Conservation (phyloP, 1,284 basidiomycete genomes). For the Ganoderma sinense region DNA sequence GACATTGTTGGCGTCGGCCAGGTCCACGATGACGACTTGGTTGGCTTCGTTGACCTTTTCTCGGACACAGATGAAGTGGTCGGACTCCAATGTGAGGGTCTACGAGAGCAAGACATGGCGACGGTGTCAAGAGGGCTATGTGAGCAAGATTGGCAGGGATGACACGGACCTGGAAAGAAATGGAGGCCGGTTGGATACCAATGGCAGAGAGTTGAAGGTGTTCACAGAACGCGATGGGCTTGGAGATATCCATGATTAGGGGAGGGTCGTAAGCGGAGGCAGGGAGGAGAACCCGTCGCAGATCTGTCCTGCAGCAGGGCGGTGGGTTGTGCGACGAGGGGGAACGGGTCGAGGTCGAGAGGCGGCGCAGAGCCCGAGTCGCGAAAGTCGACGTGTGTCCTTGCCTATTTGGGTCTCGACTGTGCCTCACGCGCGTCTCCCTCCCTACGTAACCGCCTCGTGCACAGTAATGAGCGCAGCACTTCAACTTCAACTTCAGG, state of each 20-base stretch:
- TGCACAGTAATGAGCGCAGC: no score
- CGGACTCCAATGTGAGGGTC: slow-evolving; percentile 95
- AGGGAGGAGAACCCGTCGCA: slow-evolving; percentile 36
- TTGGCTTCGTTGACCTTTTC: slow-evolving; percentile 92
- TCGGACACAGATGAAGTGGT: slow-evolving; percentile 95
- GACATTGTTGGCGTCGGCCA: slow-evolving; percentile 95
- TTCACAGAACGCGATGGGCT: slow-evolving; percentile 60
- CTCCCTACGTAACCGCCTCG: background rate
- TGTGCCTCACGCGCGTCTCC: slow-evolving; percentile 25
- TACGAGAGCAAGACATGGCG: slow-evolving; percentile 38
- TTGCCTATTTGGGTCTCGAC: slow-evolving; percentile 27
- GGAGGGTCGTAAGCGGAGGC: slow-evolving; percentile 13
- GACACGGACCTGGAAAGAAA: slow-evolving; percentile 89
- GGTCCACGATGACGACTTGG: slow-evolving; percentile 97
- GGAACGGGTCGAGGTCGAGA: slow-evolving; percentile 1
- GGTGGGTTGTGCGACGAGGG: slow-evolving; percentile 24
- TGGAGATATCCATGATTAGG: slow-evolving; percentile 36
- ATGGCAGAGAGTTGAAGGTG: slow-evolving; percentile 95
- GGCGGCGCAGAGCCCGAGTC: background rate
- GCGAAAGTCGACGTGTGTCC: slow-evolving; percentile 35
- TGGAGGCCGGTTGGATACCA: slow-evolving; percentile 95
- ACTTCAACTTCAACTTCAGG: no score
- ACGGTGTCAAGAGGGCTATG: slow-evolving; percentile 30
- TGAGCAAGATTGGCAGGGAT: slow-evolving; percentile 22
- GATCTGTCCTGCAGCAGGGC: slow-evolving; percentile 37